Evolutionary conservation across 1,139 yeast species (phyloP), one percentile per base, ranked within the genome.

Genomic region (Sporopachydermia cereana): DNA sequence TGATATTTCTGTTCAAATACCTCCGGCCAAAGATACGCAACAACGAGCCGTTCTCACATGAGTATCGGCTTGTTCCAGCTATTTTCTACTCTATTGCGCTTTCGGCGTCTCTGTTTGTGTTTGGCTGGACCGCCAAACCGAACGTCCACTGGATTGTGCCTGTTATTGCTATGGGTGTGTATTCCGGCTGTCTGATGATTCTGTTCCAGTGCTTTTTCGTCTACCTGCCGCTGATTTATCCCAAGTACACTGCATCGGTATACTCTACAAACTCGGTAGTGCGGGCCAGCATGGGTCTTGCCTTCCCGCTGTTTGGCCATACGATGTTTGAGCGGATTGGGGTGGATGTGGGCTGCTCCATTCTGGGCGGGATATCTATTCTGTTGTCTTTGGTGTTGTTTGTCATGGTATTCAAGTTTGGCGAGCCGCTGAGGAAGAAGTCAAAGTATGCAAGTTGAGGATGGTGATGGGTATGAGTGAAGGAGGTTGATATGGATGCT

Each of bases 91-190:
- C 86, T 2, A 58, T 80, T 27, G 70, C 76, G 22, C 64, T 84
- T 50, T 89, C 89, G 17, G 67, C 79, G 42, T 72, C 85, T 0
- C 67, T 84, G 48, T 84, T 84, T 61, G 84, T 93, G 91, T 68
- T 83, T 49, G 94, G 82, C 14, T 84, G 94, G 94, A 72, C 89
- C 2, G 74, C 85, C 3, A 72, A 75, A 55, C 51, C 54, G 2
- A 50, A 56, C 1, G 76, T 83, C 27, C 93, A 84, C 60, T 85
- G 93, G 93, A 77, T 83, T 67, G 83, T 77, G 16, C 88, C 94
- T 12, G 69, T 79, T 41, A 75, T 83, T 27, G 78, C 91, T 1
- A 88, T 86, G 51, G 71, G 77, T 36, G 81, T 86, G 36, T 83
- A 83, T 57, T 89, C 91, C 0, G 79, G 79, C 56, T 85, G 91